phyloP scores from a whole-genome alignment of 495 filamentous ascomycete genomes.

The Penicillium paxilli region DNA sequence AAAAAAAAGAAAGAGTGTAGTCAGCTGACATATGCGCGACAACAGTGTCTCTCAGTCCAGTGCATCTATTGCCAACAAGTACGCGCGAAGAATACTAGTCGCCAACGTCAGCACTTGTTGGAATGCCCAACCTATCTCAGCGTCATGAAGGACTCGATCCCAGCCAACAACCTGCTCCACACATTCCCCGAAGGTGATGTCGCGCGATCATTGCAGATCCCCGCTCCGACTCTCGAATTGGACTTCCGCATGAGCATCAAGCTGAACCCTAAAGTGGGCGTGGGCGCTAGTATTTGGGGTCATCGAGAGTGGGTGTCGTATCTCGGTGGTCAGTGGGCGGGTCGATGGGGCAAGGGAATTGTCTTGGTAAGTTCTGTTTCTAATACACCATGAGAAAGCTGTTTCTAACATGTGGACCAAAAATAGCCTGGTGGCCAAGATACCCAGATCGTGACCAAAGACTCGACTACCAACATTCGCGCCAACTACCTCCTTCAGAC shows the following conservation, averaged over 20 bases:
- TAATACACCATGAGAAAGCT: too few species aligned
- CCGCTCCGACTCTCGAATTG: slow-evolving; percentile 55
- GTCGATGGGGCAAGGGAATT: slow-evolving; percentile 58
- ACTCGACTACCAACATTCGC: slow-evolving; percentile 52
- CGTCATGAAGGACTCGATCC: slow-evolving; percentile 59
- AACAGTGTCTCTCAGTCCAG: slow-evolving; percentile 56
- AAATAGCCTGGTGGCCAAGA: slow-evolving; percentile 60
- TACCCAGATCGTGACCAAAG: slow-evolving; percentile 56
- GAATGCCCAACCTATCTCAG: slow-evolving; percentile 57
- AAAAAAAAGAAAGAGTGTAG: too few species aligned
- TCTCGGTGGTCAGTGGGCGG: slow-evolving; percentile 60
- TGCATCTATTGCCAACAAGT: slow-evolving; percentile 60
- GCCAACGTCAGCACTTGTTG: slow-evolving; percentile 54
- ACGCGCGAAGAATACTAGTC: slow-evolving; percentile 57
- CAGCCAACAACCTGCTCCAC: slow-evolving; percentile 57
- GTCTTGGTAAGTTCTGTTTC: slow-evolving; percentile 57
- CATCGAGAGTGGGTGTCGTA: slow-evolving; percentile 60
- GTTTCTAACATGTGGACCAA: neutral
- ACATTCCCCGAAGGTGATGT: slow-evolving; percentile 57
- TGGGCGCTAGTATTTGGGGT: slow-evolving; percentile 55
- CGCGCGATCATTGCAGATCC: slow-evolving; percentile 52
- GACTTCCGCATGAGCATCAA: slow-evolving; percentile 65
- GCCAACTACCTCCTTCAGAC: slow-evolving; percentile 59
- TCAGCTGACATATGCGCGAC: neutral
- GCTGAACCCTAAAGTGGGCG: slow-evolving; percentile 55